phyloP scores from a whole-genome alignment of 2,329 filamentous ascomycete species.

The Mycosphaerella arachidis region DNA sequence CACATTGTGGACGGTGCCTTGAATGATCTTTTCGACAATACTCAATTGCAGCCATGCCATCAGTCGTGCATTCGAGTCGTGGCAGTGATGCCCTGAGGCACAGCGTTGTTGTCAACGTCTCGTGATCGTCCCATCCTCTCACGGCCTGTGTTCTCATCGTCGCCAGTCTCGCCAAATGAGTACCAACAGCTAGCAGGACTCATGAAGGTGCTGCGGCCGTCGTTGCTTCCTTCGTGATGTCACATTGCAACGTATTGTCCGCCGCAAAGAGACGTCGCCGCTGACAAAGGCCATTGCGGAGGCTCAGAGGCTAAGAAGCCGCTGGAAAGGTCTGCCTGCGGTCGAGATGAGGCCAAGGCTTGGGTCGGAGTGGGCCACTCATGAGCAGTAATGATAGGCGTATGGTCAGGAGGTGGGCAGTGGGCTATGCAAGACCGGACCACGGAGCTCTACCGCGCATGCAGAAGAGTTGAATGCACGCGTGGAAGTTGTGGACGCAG shows the following conservation, averaged over 20 bases:
- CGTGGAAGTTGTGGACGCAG: background rate
- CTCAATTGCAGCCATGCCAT: too few species aligned
- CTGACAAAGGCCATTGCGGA: background rate
- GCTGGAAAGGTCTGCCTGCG: background rate
- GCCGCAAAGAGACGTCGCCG: background rate
- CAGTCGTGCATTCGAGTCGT: too few species aligned
- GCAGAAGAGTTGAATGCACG: too few species aligned
- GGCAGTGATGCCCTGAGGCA: too few species aligned
- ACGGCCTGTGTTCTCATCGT: background rate
- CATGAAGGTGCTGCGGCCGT: background rate
- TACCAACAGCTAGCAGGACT: too few species aligned
- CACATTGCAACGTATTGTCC: background rate
- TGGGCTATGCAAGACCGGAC: background rate
- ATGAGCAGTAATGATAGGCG: background rate
- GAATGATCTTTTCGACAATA: too few species aligned
- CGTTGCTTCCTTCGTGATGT: background rate
- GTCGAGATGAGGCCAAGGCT: background rate
- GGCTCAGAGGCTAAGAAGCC: background rate
- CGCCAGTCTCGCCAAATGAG: background rate
- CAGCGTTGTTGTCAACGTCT: too few species aligned
- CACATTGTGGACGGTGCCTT: background rate
- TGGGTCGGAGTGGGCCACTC: background rate
- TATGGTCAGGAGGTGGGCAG: background rate
- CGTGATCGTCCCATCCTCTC: background rate
- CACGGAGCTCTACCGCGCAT: background rate